These are phyloP conservation scores for Cryptosporidium bovis DNA, from an alignment of 169 alveolate species.

Conservation along the genomic window DNA sequence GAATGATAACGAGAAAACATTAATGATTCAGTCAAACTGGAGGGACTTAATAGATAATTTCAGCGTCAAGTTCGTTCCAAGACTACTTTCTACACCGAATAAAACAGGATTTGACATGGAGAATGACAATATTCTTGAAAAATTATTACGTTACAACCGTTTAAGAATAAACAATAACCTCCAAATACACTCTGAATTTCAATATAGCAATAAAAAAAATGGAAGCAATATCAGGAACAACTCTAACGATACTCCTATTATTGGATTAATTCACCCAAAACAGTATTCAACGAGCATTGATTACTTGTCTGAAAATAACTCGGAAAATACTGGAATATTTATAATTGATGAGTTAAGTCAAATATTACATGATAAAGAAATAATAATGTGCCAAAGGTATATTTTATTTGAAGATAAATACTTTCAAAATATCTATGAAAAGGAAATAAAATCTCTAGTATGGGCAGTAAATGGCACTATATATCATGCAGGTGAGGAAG, in stretches of 20 bases:
- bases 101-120: constrained; percentile 70
- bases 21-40: constrained; percentile 80
- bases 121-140: constrained; percentile 64
- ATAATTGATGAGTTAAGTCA: constrained; percentile 20
- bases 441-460: constrained; percentile 67
- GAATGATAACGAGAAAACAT: constrained; percentile 21
- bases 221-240: neutral
- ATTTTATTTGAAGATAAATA: constrained; percentile 20
- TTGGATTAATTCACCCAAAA: constrained; percentile 9
- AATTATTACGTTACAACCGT: constrained; percentile 28
- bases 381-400: constrained; percentile 29
- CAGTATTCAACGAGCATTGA: constrained; percentile 13
- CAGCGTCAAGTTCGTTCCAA: constrained; percentile 83
- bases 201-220: too few species aligned
- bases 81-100: constrained; percentile 80
- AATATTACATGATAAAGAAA: constrained; percentile 24
- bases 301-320: constrained; percentile 11
- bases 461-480: constrained; percentile 71
- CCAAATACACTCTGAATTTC: neutral
- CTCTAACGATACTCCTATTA: neutral
- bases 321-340: constrained; percentile 22
- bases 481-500: constrained; percentile 76
- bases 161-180: constrained; percentile 47
- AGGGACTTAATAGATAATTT: constrained; percentile 82
- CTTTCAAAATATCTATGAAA: neutral